Conservation (phyloP, 1,284 basidiomycete genomes). For the Ceratobasidium sp. region DNA sequence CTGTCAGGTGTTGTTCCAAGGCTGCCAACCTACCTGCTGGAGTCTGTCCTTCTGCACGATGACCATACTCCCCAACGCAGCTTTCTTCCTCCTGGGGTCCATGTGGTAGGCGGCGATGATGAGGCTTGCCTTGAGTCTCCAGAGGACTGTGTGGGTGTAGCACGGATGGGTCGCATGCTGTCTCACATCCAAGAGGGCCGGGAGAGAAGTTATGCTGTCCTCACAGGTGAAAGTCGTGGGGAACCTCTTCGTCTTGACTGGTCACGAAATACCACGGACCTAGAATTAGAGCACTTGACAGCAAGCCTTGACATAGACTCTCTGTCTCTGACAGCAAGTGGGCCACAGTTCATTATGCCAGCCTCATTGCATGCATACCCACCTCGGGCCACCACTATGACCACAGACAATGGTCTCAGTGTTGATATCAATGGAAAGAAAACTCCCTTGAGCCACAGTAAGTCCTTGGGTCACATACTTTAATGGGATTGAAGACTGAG, state of each 20-base stretch:
- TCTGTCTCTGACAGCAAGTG: not conserved
- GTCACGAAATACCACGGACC: not conserved
- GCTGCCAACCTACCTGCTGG: no score
- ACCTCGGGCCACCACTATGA: conserved; percentile 5
- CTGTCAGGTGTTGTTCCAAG: no score
- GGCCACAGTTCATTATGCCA: conserved; percentile 8
- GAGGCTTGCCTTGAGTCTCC: no score
- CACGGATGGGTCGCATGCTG: no score
- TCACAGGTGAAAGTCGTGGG: no score
- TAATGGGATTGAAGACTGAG: not conserved
- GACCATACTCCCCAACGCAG: no score
- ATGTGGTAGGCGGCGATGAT: no score
- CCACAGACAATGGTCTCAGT: conserved; percentile 3
- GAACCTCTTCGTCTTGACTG: not conserved
- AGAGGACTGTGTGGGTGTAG: no score
- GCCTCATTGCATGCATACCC: not conserved
- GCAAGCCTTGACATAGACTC: conserved; percentile 22
- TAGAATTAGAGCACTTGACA: not conserved
- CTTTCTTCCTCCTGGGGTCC: no score
- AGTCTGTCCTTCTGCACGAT: no score
- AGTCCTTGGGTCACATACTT: not conserved
- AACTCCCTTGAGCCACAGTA: conserved; percentile 13
- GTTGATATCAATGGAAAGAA: not conserved
- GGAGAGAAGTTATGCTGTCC: no score
- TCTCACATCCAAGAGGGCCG: no score